A percentile compares a stretch with the other conserved stretches of the same genome.
Conservation (phyloP, 495 filamentous ascomycete species). For the Astrothelium macrocarpum region DNA sequence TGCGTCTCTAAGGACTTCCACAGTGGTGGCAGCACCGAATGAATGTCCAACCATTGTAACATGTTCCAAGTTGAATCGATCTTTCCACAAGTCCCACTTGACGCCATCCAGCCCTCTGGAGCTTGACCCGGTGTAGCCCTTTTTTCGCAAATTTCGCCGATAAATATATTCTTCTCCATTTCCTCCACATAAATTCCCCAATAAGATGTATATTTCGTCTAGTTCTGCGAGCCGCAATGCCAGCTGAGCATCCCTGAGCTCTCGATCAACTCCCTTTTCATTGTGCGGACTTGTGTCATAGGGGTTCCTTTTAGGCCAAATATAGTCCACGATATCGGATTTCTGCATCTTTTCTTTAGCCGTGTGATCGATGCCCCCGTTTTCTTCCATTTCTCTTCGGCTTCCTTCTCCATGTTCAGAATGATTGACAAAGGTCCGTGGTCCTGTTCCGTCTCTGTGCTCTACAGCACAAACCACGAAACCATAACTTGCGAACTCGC, state of each 20-base stretch:
- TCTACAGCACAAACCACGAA: constrained; percentile 39
- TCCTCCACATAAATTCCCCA: constrained; percentile 29
- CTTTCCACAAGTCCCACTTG: constrained; percentile 33
- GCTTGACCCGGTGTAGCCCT: constrained; percentile 42
- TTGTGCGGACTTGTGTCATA: constrained; percentile 32
- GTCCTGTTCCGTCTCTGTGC: constrained; percentile 37
- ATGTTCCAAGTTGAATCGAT: constrained; percentile 26
- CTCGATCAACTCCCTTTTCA: constrained; percentile 34
- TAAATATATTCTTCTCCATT: constrained; percentile 27
- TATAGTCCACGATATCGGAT: constrained; percentile 35
- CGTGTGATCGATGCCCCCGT: constrained; percentile 25
- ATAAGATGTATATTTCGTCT: constrained; percentile 33
- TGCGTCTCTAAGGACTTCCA: constrained; percentile 35
- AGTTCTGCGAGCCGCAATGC: constrained; percentile 36
- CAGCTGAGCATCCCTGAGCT: constrained; percentile 36
- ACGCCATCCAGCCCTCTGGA: constrained; percentile 39
- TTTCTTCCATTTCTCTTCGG: constrained; percentile 20
- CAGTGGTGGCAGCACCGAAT: constrained; percentile 33
- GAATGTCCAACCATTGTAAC: constrained; percentile 32
- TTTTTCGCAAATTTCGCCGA: constrained; percentile 39
- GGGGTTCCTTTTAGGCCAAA: constrained; percentile 36
- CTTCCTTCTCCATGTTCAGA: constrained; percentile 21
- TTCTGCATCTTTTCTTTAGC: constrained; percentile 21
- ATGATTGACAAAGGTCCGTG: constrained; percentile 36
- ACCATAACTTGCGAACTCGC: constrained; percentile 38